Percentiles rank a stretch among this genome's conserved stretches.
These are phyloP conservation scores for Cicer cuneatum DNA, from an alignment of 306 rosid genomes.

Conservation along the genomic window DNA sequence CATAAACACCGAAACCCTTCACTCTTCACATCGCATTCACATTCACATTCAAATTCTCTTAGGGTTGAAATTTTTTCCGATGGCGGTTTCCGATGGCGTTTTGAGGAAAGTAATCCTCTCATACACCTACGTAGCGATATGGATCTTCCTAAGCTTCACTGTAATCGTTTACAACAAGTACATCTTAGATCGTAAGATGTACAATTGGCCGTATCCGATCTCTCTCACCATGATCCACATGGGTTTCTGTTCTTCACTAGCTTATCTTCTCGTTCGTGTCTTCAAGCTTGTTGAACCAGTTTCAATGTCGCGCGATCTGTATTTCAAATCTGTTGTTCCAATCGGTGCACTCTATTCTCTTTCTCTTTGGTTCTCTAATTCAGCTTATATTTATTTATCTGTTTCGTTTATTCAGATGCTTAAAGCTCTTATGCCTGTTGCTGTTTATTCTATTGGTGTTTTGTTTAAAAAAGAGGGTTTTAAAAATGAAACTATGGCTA, in stretches of 20 bases:
- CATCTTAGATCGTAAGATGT: constrained; percentile 91
- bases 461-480: constrained; percentile 69
- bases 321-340: constrained; percentile 81
- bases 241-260: constrained; percentile 92
- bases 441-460: constrained; percentile 85
- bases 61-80: too few relatives aligned
- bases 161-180: constrained; percentile 96
- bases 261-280: constrained; percentile 76
- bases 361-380: constrained; percentile 92
- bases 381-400: constrained; percentile 85
- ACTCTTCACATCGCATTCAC: too few relatives aligned
- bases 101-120: constrained; percentile 82
- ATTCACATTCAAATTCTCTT: too few relatives aligned
- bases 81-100: constrained; percentile 82
- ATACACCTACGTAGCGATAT: constrained; percentile 77
- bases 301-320: constrained; percentile 86
- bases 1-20: not conserved
- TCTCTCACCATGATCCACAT: constrained; percentile 98
- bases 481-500: constrained; percentile 72
- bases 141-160: constrained; percentile 97
- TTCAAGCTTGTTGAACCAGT: constrained; percentile 89
- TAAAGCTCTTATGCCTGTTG: constrained; percentile 94
- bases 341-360: constrained; percentile 95
- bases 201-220: constrained; percentile 95
- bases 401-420: constrained; percentile 98